Percentiles rank a stretch among this genome's conserved stretches.
Evolutionary conservation across 1,284 basidiomycete species (phyloP).

Genomic region (Phlebopus sp.): DNA sequence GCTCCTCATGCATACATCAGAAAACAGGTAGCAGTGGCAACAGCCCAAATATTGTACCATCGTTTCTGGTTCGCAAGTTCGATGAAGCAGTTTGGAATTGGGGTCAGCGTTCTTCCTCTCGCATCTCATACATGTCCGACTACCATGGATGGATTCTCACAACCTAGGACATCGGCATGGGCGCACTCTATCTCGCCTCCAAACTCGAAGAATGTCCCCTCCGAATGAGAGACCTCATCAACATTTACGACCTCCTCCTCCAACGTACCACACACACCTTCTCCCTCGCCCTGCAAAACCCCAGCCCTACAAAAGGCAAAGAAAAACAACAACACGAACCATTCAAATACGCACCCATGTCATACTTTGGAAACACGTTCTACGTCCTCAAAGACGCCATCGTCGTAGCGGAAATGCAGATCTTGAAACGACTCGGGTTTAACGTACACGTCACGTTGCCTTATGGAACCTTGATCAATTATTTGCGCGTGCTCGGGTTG

Average conservation of each 20-base stretch:
- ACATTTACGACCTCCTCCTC: conserved; percentile 86
- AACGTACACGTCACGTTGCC: conserved; percentile 88
- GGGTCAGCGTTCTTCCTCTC: conserved; percentile 48
- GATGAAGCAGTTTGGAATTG: conserved; percentile 89
- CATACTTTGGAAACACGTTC: conserved; percentile 80
- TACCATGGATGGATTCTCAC: too few relatives aligned
- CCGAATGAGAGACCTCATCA: conserved; percentile 91
- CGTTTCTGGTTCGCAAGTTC: conserved; percentile 97
- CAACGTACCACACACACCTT: conserved; percentile 52
- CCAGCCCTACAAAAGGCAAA: conserved; percentile 27
- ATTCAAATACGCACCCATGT: conserved; percentile 79
- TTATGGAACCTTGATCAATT: conserved; percentile 94
- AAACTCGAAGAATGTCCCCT: conserved; percentile 95
- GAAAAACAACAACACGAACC: conserved; percentile 22
- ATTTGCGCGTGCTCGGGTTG: conserved; percentile 87
- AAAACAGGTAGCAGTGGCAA: conserved; percentile 95
- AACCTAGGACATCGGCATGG: conserved; percentile 96
- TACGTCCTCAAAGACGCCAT: conserved; percentile 89
- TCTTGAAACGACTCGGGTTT: conserved; percentile 91
- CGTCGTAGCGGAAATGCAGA: conserved; percentile 96
- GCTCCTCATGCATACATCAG: conserved; percentile 43
- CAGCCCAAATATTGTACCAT: conserved; percentile 95
- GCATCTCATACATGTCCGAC: too few relatives aligned
- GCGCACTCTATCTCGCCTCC: conserved; percentile 89
- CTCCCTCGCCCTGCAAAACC: conserved; percentile 24